Evolutionary conservation across 495 filamentous ascomycete species (phyloP), one percentile per base, ranked within the genome.

Genomic region (Margaritispora aquatica): DNA sequence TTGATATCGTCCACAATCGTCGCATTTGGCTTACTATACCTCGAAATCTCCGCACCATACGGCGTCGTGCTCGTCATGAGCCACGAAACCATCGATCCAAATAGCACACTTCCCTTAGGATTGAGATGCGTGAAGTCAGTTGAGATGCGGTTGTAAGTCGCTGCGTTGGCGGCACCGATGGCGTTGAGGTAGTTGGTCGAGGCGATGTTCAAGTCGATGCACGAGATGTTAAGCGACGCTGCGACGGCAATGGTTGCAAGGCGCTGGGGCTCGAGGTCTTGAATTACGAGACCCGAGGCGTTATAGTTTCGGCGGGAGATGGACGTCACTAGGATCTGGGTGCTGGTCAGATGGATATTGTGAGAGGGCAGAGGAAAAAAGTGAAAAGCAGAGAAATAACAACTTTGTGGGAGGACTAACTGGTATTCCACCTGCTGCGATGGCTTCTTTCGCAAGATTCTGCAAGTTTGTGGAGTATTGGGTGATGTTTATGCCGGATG

Each of bases 131-230:
- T 50, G 17, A 24, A 8, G 26, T 50, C 47, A 10, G 10, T 11
- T 22, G 10, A 22, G 20, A 17, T 22, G n/a, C 73, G 66, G 58
- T 78, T 76, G 51, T 76, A 79, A 2, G 64, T 69, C 2, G 63
- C 66, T 17, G 75, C 71, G 20, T 73, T 69, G 0, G 47, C 36
- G 17, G 66, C 65, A 0, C 77, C 77, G 54, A 80, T 79, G 2
- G 60, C 66, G 59, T 80, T 72, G 10, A 78, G 61, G 38, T 79
- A 80, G 1, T 60, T 44, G 0, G 72, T 69, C 46, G 73, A 76
- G 4, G 72, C 74, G 10, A 55, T 44, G 55, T 79, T 80, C 10
- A 80, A 59, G 61, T 80, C 73, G 47, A 80, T 72, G 4, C 63
- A 71, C 0, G 52, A 36, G 1, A 68, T 62, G 11, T 53, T 48